phyloP scores from a whole-genome alignment of 257 asterid genomes.

The Plantago ovata region DNA sequence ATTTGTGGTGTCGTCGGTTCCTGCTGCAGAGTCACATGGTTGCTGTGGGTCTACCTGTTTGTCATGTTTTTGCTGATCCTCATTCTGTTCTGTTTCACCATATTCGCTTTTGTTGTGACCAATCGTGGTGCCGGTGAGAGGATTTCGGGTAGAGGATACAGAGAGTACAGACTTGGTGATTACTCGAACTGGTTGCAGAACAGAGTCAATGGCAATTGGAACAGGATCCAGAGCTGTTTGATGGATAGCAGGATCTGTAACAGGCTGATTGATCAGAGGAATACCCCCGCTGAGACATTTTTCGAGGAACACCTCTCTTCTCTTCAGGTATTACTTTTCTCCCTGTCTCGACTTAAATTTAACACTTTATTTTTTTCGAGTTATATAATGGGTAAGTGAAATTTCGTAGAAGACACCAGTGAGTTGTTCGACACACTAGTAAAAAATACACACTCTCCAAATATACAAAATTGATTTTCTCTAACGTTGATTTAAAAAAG shows the following conservation, averaged over 20 bases:
- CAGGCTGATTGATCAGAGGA: conserved; percentile 21
- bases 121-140: conserved; percentile 52
- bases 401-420: no score
- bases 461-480: no score
- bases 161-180: conserved; percentile 53
- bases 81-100: conserved; percentile 36
- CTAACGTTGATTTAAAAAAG: no score
- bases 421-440: no score
- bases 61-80: conserved; percentile 48
- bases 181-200: conserved; percentile 52
- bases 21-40: conserved; percentile 50
- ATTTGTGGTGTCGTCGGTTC: conserved; percentile 49
- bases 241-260: conserved; percentile 40
- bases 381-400: no score
- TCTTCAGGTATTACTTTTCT: conserved; percentile 40
- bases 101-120: conserved; percentile 55
- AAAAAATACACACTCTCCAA: no score
- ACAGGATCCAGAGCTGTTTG: conserved; percentile 43
- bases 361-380: no score
- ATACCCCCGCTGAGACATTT: conserved; percentile 29
- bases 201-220: conserved; percentile 44
- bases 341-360: no score
- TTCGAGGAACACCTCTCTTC: conserved; percentile 33
- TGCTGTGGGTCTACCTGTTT: conserved; percentile 41
- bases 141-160: conserved; percentile 38